phyloP scores from a whole-genome alignment of 2,329 filamentous ascomycete species.

The Monilinia fructicola region DNA sequence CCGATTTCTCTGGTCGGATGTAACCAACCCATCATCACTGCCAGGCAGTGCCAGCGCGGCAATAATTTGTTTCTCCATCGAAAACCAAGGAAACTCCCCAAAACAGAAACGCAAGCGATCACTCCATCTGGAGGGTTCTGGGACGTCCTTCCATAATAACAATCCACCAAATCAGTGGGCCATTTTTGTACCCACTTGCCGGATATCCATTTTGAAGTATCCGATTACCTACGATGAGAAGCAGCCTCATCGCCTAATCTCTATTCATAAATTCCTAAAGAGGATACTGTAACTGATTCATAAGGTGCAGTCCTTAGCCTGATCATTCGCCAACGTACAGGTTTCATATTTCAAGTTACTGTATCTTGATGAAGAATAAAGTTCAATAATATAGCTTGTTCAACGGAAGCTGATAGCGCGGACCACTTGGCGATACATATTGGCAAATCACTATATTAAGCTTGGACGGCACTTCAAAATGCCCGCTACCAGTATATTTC shows the following conservation, averaged over 20 bases:
- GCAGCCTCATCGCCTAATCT: background rate
- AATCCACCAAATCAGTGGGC: background rate
- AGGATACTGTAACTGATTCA: background rate
- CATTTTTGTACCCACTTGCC: background rate
- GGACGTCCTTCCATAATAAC: background rate
- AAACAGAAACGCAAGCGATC: background rate
- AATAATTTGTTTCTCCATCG: background rate
- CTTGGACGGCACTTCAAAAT: background rate
- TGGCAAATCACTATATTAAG: too few species aligned
- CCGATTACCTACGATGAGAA: background rate
- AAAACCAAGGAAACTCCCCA: conserved; percentile 4
- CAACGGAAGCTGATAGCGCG: background rate
- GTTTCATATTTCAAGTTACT: background rate
- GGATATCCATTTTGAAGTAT: conserved; percentile 1
- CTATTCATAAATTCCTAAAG: background rate
- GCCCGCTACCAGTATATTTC: background rate
- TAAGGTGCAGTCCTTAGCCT: background rate
- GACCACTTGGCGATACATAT: background rate
- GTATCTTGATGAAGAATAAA: background rate
- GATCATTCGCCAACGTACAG: background rate
- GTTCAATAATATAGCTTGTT: background rate
- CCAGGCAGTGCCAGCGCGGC: conserved; percentile 1
- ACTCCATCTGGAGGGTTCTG: background rate
- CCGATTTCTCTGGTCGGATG: background rate
- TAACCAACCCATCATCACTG: background rate